Evolutionary conservation across 257 asterid species (phyloP).

Genomic region (Jacaranda mimosifolia): DNA sequence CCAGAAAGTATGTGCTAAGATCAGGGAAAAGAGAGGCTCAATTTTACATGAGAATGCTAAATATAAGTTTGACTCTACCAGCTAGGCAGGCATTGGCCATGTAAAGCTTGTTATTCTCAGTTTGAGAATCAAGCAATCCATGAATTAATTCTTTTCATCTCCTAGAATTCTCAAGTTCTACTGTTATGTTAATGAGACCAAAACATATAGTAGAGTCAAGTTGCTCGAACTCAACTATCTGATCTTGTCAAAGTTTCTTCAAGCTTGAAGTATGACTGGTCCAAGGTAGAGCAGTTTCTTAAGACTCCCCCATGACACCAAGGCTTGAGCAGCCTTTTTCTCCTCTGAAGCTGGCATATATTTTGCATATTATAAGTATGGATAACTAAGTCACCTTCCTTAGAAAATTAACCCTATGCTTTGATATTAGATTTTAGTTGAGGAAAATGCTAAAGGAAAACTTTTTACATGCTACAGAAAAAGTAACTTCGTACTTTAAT

Average conservation of each 20-base stretch:
- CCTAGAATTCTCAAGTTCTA: background rate
- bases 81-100: conserved; percentile 2
- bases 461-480: no score
- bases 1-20: background rate
- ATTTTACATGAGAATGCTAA: background rate
- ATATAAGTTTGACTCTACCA: conserved; percentile 7
- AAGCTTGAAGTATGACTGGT: background rate
- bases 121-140: no score
- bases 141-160: background rate
- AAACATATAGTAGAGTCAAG: no score
- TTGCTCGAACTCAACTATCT: background rate
- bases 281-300: no score
- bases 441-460: no score
- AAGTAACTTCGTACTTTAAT: no score
- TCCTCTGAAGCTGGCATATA: conserved; percentile 10
- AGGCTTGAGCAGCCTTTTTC: conserved; percentile 19
- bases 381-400: background rate
- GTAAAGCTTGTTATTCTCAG: background rate
- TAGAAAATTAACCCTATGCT: background rate
- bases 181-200: no score
- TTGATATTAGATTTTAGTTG: no score
- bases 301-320: background rate
- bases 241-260: background rate
- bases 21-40: background rate
- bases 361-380: background rate